Evolutionary conservation across 345 rosid genomes (phyloP).

Genomic region (Eucalyptus leucophloia): DNA sequence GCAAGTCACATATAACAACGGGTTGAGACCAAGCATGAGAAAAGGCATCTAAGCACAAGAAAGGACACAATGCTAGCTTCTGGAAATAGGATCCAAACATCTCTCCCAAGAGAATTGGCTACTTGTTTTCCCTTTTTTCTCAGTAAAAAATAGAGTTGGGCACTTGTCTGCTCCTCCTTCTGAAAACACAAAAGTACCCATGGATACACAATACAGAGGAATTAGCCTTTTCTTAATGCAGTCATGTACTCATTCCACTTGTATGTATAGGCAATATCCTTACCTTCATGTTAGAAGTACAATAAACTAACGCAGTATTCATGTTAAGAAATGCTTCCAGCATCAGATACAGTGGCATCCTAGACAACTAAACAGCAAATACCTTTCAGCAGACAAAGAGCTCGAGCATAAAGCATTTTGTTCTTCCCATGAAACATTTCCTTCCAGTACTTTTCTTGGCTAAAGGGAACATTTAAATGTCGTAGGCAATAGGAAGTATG

Average conservation of each 20-base stretch:
- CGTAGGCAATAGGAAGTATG: not conserved
- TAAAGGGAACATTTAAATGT: not conserved
- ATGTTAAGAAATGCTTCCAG: not conserved
- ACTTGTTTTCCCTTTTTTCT: not conserved
- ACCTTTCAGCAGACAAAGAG: not conserved
- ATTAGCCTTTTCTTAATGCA: not conserved
- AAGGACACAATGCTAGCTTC: not conserved
- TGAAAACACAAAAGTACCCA: not conserved
- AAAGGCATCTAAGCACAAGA: not conserved
- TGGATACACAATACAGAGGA: not conserved
- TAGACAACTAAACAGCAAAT: not conserved
- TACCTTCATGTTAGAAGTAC: not conserved
- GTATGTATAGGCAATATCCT: not conserved
- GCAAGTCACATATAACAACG: not conserved
- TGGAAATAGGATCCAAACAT: not conserved
- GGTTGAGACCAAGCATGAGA: not conserved
- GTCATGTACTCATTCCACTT: not conserved
- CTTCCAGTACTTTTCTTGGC: not conserved
- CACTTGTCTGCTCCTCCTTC: not conserved
- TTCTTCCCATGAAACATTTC: not conserved
- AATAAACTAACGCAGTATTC: not conserved
- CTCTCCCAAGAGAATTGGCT: not conserved
- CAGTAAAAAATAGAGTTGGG: not conserved
- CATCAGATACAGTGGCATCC: not conserved
- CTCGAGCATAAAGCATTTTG: not conserved